These are phyloP conservation scores for Liriodendron chinense DNA, from an alignment of 164 flowering plant species.

Conservation along the genomic window DNA sequence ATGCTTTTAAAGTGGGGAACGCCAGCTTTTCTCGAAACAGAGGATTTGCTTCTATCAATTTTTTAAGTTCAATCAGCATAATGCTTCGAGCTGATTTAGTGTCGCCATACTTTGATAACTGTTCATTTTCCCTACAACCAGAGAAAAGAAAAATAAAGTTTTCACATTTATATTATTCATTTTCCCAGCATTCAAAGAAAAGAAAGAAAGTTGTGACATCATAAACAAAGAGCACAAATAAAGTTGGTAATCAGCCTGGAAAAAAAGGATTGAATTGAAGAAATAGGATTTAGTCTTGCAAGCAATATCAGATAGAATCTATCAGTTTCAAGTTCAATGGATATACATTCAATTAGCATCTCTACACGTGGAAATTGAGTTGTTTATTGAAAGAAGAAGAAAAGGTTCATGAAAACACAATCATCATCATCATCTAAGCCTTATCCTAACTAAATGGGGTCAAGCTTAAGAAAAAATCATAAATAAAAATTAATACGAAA, in stretches of 20 bases:
- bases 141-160: neutral
- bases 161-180: neutral
- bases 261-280: neutral
- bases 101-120: conserved; percentile 88
- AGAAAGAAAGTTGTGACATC: neutral
- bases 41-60: conserved; percentile 87
- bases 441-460: too few relatives aligned
- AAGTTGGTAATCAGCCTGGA: neutral
- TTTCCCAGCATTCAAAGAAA: neutral
- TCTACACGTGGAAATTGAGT: too few relatives aligned
- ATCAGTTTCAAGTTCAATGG: too few relatives aligned
- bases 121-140: conserved; percentile 81
- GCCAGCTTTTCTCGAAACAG: conserved; percentile 83
- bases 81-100: conserved; percentile 89
- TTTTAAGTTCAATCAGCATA: conserved; percentile 81
- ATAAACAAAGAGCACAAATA: neutral
- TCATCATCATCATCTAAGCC: too few relatives aligned
- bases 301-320: neutral
- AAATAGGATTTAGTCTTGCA: neutral
- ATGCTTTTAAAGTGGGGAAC: conserved; percentile 71
- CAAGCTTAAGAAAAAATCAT: too few relatives aligned
- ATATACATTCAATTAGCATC: too few relatives aligned
- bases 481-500: too few relatives aligned
- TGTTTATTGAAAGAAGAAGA: too few relatives aligned
- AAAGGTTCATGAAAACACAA: too few relatives aligned